Evolutionary conservation across 2,329 filamentous ascomycete species (phyloP).

Genomic region (Sarocladium oryzae): DNA sequence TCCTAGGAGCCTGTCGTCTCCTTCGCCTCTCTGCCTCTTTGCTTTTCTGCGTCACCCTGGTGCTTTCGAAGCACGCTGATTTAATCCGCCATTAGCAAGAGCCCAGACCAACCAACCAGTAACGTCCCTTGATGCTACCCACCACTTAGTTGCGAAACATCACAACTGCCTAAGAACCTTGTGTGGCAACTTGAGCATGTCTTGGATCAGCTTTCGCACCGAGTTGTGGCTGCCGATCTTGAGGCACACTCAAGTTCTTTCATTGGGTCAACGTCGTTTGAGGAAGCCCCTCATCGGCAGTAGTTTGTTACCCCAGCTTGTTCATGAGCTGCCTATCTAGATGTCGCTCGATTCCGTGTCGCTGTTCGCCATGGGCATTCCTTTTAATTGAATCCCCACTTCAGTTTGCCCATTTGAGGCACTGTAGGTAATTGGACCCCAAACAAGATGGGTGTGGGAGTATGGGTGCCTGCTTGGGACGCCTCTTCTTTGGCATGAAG

Average conservation of each 20-base stretch:
- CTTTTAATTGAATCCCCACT: too few relatives aligned
- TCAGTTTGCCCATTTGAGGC: too few relatives aligned
- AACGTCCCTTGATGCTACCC: not conserved
- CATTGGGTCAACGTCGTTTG: not conserved
- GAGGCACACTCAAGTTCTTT: not conserved
- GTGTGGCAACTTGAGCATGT: not conserved
- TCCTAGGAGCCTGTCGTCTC: not conserved
- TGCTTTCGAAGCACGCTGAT: not conserved
- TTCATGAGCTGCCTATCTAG: too few relatives aligned
- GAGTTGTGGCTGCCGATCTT: constrained; percentile 5
- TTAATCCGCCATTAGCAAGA: not conserved
- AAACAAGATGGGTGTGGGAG: not conserved
- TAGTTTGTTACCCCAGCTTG: constrained; percentile 6
- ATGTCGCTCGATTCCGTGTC: too few relatives aligned
- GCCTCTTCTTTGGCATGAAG: not conserved
- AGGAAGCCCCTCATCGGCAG: not conserved
- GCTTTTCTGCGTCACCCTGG: not conserved
- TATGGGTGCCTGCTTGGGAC: not conserved
- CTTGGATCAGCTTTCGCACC: constrained; percentile 4
- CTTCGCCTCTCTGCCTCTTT: not conserved
- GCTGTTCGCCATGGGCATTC: too few relatives aligned
- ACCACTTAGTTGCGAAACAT: not conserved
- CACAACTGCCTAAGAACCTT: not conserved
- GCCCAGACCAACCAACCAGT: not conserved
- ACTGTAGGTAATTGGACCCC: too few relatives aligned